Percentiles rank a stretch among this genome's conserved stretches.
Conservation (phyloP, 176 grass and related monocot genomes). For the Dactylis glomerata region DNA sequence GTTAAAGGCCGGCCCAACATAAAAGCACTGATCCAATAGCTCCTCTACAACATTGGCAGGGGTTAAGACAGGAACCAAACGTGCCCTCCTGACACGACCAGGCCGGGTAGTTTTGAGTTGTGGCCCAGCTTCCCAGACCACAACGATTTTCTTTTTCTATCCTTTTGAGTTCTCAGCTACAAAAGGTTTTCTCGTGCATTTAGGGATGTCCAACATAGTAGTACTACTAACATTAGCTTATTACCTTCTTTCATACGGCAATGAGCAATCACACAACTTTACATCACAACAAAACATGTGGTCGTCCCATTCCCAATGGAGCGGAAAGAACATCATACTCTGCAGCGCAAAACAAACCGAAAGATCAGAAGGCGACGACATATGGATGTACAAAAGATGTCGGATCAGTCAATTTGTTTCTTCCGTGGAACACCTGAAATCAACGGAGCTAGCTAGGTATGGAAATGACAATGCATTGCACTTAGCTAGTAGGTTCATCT, state of each 20-base stretch:
- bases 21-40: too few species aligned
- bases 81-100: neutral
- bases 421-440: neutral
- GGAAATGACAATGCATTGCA: neutral
- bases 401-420: neutral
- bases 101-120: neutral
- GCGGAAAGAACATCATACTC: neutral
- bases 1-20: too few species aligned
- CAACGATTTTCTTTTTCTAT: too few species aligned
- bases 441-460: neutral
- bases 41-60: too few species aligned
- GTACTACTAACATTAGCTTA: neutral
- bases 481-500: neutral
- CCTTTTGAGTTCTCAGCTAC: neutral
- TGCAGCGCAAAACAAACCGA: neutral
- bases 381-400: neutral
- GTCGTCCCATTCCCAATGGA: neutral
- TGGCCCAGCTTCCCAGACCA: neutral
- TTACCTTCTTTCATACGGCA: neutral
- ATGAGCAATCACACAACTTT: neutral
- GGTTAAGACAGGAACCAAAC: neutral
- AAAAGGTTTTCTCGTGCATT: neutral
- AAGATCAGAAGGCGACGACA: neutral
- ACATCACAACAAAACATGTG: neutral
- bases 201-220: neutral